These are phyloP conservation scores for Hericium rajendrae DNA, from an alignment of 768 basidiomycete genomes.

Conservation along the genomic window DNA sequence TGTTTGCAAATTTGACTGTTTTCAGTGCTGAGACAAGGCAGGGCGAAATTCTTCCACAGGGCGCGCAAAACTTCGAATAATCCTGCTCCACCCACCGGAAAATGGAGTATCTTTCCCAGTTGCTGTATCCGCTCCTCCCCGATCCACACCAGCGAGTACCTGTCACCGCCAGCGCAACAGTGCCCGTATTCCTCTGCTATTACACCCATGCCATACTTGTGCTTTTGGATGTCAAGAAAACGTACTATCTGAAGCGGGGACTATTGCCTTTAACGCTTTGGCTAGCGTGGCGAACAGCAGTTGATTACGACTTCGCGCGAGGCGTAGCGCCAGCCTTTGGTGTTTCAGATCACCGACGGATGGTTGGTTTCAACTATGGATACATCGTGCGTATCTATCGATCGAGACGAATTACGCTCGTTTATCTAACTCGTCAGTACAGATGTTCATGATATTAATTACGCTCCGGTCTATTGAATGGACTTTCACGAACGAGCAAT, in stretches of 20 bases:
- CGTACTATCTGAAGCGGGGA: not conserved
- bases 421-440: not conserved
- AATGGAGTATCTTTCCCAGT: too few species aligned
- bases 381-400: conserved; percentile 4
- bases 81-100: too few species aligned
- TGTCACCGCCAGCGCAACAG: not conserved
- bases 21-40: too few species aligned
- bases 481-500: conserved; percentile 1
- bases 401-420: not conserved
- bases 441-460: conserved; percentile 5
- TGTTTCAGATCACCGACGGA: not conserved
- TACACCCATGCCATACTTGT: not conserved
- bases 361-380: conserved; percentile 3
- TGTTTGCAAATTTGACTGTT: too few species aligned
- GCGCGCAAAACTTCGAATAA: too few species aligned
- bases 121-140: not conserved
- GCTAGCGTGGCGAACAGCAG: not conserved
- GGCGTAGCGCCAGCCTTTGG: not conserved
- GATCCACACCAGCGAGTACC: conserved; percentile 2
- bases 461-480: conserved; percentile 7
- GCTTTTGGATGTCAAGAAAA: not conserved
- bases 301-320: not conserved
- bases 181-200: not conserved
- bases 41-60: too few species aligned
- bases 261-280: conserved; percentile 2